A percentile compares a stretch with the other conserved stretches of the same genome.
Conservation (phyloP, 169 alveolate genomes). For the Theileria annulata region DNA sequence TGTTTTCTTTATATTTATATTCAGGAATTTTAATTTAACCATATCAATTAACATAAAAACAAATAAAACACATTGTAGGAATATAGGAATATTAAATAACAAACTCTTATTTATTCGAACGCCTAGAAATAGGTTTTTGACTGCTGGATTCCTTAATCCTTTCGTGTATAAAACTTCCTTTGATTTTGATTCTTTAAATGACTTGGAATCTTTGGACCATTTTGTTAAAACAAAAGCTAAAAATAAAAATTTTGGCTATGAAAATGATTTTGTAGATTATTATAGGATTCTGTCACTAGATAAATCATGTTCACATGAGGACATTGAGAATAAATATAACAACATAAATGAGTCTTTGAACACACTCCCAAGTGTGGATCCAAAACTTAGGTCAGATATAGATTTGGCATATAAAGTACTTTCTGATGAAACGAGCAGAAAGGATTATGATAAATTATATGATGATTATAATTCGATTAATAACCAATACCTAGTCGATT, state of each 20-base stretch:
- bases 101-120: background rate
- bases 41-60: background rate
- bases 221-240: background rate
- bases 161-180: background rate
- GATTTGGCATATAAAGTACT: constrained; percentile 58
- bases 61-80: background rate
- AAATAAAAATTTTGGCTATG: background rate
- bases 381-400: constrained; percentile 18
- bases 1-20: background rate
- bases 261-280: constrained; percentile 21
- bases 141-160: background rate
- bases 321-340: constrained; percentile 19
- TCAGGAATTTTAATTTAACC: background rate
- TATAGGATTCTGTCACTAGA: constrained; percentile 51
- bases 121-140: background rate
- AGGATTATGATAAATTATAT: constrained; percentile 39
- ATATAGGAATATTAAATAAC: background rate
- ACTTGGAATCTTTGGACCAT: background rate
- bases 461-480: background rate
- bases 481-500: background rate
- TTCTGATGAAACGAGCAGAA: constrained; percentile 43
- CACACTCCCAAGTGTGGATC: constrained; percentile 47
- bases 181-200: background rate
- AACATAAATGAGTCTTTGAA: constrained; percentile 45
- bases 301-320: constrained; percentile 33